phyloP scores from a whole-genome alignment of 2,329 filamentous ascomycete genomes.

The Fusarium ramigenum region DNA sequence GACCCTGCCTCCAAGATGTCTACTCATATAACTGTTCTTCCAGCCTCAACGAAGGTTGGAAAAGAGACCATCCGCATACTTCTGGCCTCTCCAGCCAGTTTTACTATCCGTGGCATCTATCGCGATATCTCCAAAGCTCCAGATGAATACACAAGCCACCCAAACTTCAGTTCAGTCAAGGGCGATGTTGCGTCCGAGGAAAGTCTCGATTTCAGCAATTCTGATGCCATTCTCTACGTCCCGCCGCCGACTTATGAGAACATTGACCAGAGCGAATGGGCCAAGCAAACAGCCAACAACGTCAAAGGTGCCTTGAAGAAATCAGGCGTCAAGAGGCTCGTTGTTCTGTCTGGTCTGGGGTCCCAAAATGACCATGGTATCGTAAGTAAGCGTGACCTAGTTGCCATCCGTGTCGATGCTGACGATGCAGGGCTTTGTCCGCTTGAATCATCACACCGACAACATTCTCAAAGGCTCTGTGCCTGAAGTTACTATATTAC shows the following conservation, averaged over 20 bases:
- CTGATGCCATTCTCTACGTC: constrained; percentile 47
- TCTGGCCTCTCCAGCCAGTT: constrained; percentile 30
- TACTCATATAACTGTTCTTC: constrained; percentile 43
- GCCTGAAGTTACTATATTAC: constrained; percentile 32
- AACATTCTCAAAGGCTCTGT: constrained; percentile 16
- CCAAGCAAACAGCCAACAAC: constrained; percentile 35
- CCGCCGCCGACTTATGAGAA: constrained; percentile 44
- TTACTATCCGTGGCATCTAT: constrained; percentile 43
- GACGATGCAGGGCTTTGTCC: constrained; percentile 37
- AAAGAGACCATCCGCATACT: constrained; percentile 41
- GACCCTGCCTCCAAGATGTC: constrained; percentile 32
- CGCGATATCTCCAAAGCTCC: constrained; percentile 43
- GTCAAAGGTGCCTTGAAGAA: constrained; percentile 35
- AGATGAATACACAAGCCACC: constrained; percentile 38
- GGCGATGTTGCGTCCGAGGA: constrained; percentile 42
- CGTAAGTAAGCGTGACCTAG: constrained; percentile 21
- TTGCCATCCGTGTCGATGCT: not conserved
- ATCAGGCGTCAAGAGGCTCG: constrained; percentile 21
- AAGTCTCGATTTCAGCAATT: constrained; percentile 40
- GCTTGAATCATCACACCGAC: constrained; percentile 34
- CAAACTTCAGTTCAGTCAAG: constrained; percentile 40
- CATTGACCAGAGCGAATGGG: constrained; percentile 35
- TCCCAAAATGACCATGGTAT: constrained; percentile 43
- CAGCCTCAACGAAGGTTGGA: constrained; percentile 46
- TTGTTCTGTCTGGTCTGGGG: constrained; percentile 43